These are phyloP conservation scores for Leucogyrophana mollusca DNA, from an alignment of 768 basidiomycete species.

Conservation along the genomic window DNA sequence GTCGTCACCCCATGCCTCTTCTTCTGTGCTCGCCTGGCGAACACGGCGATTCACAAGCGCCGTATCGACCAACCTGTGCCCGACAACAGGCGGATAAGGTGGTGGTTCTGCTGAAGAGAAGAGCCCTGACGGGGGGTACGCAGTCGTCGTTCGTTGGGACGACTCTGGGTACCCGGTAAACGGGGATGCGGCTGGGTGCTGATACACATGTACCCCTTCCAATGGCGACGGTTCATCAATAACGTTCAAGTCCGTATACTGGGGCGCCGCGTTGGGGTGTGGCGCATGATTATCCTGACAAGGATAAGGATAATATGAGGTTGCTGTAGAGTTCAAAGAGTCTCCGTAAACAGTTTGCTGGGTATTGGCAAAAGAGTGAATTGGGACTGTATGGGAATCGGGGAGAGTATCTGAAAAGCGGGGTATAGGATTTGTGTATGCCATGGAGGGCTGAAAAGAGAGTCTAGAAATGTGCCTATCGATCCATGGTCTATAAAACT, in stretches of 20 bases:
- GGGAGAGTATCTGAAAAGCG: background rate
- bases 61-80: too few species aligned
- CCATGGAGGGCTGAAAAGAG: conserved; percentile 16
- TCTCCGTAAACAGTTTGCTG: conserved; percentile 6
- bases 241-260: conserved; percentile 25
- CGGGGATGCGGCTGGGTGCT: conserved; percentile 10
- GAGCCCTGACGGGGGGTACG: conserved; percentile 7
- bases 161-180: conserved; percentile 25
- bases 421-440: conserved; percentile 14
- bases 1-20: too few species aligned
- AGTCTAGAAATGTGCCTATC: conserved; percentile 14
- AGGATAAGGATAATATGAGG: conserved; percentile 14
- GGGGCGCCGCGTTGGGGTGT: background rate
- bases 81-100: too few species aligned
- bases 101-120: too few species aligned
- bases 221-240: conserved; percentile 20
- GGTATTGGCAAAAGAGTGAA: conserved; percentile 7
- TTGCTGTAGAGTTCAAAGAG: conserved; percentile 4
- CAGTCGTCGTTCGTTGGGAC: conserved; percentile 28
- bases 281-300: background rate
- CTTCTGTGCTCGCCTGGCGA: too few species aligned
- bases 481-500: conserved; percentile 16
- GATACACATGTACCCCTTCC: conserved; percentile 25
- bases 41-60: too few species aligned
- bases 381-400: background rate